phyloP scores from a whole-genome alignment of 331 rosid species.

The Quercus lobata region DNA sequence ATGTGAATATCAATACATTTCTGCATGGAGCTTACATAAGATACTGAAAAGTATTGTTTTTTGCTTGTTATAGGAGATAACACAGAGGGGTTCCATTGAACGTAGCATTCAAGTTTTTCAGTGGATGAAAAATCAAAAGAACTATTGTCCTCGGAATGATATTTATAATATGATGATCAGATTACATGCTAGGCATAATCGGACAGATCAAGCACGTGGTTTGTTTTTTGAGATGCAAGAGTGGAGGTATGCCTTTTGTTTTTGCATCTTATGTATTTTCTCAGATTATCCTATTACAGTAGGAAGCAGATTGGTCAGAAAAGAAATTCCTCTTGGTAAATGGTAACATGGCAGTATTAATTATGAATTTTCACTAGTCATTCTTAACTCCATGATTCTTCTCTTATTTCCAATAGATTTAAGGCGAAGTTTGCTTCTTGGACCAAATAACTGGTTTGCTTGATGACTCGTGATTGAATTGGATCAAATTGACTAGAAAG shows the following conservation, averaged over 20 bases:
- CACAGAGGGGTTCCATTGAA: constrained; percentile 72
- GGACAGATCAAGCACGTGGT: constrained; percentile 84
- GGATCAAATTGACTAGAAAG: not conserved
- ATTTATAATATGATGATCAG: constrained; percentile 87
- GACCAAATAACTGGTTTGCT: not conserved
- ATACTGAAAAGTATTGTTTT: not conserved
- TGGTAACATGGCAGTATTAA: not conserved
- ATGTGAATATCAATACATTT: not conserved
- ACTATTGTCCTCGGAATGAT: constrained; percentile 82
- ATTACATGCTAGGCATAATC: constrained; percentile 76
- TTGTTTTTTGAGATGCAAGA: constrained; percentile 93
- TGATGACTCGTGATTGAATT: not conserved
- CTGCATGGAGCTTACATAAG: not conserved
- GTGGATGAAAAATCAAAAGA: constrained; percentile 84
- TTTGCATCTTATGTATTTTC: not conserved
- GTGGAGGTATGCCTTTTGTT: constrained; percentile 55
- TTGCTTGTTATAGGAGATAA: constrained; percentile 50
- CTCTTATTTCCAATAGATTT: not conserved
- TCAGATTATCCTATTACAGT: not conserved
- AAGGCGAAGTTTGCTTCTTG: not conserved
- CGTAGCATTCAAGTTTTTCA: constrained; percentile 57
- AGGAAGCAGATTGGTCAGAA: not conserved
- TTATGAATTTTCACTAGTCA: not conserved
- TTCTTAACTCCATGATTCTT: not conserved
- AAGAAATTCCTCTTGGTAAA: not conserved